Base-by-base conservation (phyloP, 1,284 basidiomycete genomes). In the Meripilus lineatus region DNA sequence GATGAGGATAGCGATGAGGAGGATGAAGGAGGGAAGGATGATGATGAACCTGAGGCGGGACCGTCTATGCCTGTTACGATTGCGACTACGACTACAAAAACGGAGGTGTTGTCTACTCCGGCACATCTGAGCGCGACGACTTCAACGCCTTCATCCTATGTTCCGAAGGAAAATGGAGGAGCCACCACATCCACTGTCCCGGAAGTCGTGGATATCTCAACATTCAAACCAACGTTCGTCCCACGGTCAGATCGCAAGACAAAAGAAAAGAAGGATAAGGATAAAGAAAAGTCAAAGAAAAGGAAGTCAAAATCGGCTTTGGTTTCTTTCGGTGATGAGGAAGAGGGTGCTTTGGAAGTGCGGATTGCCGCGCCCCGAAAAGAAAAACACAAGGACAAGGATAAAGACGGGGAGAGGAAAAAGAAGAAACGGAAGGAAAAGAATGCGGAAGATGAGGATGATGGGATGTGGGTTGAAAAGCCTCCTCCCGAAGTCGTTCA, bases 151-250 rank as follows among this genome's bases (percentile, higher is more conserved):
- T 34, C 1, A 25, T 38, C 4, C 51, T 56, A 33, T 43, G 47
- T 28, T 52, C 50, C 11, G 22, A 30, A 38, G 28, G 17, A n/a
- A 34, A 52, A 32, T 10, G 10, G 13, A 8, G 52, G 47, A n/a
- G 50, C 51, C 18, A 36, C 45, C 24, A 40, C 35, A 23, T n/a
- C 24, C 43, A 40, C 48, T 13, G 32, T 32, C 5, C 46, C 53
- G 3, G 61, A 58, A 48, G 68, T 69, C 18, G 69, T 87, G 5
- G 81, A 89, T 55, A 48, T 77, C 14, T 64, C 69, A 28, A 77
- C 79, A 0, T 92, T 91, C 70, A 87, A 81, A 54, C 89, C 89
- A 8, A 89, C 82, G 0, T 93, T 94, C 54, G 81, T 90, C 10
- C 78, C 79, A 7, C 77, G 81, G 1, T 48, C 64, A 2, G 65